Percentiles rank a stretch among this genome's conserved stretches.
These are phyloP conservation scores for Baudoinia panamericana DNA, from an alignment of 495 filamentous ascomycete species.

Conservation along the genomic window DNA sequence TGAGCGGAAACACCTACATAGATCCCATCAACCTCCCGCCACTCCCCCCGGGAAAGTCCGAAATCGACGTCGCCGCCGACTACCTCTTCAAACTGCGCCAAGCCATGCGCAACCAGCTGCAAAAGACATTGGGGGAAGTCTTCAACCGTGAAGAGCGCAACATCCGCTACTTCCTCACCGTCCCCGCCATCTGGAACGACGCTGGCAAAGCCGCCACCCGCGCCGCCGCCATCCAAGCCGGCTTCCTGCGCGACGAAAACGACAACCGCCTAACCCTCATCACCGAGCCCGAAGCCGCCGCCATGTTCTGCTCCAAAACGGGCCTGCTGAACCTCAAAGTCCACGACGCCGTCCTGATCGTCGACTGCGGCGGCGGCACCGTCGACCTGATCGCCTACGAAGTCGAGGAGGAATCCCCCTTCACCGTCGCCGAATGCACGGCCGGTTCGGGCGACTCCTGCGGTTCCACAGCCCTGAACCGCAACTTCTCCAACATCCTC, in stretches of 20 bases:
- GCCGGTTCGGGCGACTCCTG: slow-evolving; percentile 64
- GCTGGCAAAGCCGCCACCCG: slow-evolving; percentile 60
- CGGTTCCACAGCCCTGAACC: slow-evolving; percentile 59
- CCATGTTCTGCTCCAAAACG: slow-evolving; percentile 62
- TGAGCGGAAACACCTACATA: slow-evolving; percentile 67
- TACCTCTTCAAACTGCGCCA: slow-evolving; percentile 66
- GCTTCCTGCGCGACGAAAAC: slow-evolving; percentile 61
- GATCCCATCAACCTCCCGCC: slow-evolving; percentile 67
- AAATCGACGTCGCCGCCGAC: slow-evolving; percentile 64
- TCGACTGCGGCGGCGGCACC: slow-evolving; percentile 63
- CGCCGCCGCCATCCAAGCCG: slow-evolving; percentile 60
- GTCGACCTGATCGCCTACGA: slow-evolving; percentile 69
- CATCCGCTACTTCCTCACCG: slow-evolving; percentile 60
- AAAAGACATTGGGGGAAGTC: slow-evolving; percentile 66
- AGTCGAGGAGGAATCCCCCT: slow-evolving; percentile 62
- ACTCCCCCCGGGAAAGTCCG: slow-evolving; percentile 61
- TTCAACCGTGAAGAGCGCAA: slow-evolving; percentile 65
- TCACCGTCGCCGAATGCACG: slow-evolving; percentile 62
- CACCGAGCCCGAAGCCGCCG: slow-evolving; percentile 59
- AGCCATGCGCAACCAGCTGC: slow-evolving; percentile 57
- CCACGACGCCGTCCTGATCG: slow-evolving; percentile 60
- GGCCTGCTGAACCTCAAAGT: slow-evolving; percentile 61
- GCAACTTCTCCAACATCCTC: slow-evolving; percentile 64
- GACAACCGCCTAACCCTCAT: slow-evolving; percentile 60
- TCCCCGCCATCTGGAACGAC: slow-evolving; percentile 67